phyloP scores from a whole-genome alignment of 768 basidiomycete species.

The Infundibulicybe gibba region DNA sequence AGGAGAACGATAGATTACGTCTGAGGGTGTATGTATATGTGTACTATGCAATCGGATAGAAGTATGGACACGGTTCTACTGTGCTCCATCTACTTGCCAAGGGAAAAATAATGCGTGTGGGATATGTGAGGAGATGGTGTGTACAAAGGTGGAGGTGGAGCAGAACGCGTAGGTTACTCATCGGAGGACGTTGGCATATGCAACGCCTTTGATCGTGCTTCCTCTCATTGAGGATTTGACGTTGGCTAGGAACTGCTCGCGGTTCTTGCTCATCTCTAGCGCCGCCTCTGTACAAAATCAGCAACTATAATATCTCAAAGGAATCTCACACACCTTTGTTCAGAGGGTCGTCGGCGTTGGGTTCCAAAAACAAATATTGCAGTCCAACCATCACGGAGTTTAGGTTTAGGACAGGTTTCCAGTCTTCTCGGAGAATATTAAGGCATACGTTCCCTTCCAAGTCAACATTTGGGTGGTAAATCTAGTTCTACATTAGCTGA shows the following conservation, averaged over 20 bases:
- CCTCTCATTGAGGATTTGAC: conserved; percentile 90
- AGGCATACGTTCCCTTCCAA: conserved; percentile 97
- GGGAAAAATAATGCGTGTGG: conserved; percentile 17
- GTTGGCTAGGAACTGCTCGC: conserved; percentile 79
- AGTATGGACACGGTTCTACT: conserved; percentile 17
- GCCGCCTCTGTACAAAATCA: conserved; percentile 74
- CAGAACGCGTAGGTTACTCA: conserved; percentile 25
- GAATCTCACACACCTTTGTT: conserved; percentile 82
- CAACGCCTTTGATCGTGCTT: conserved; percentile 67
- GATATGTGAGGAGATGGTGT: conserved; percentile 13
- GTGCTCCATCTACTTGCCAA: conserved; percentile 28
- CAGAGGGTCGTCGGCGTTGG: conserved; percentile 96
- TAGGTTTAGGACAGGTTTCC: conserved; percentile 98
- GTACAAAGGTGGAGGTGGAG: conserved; percentile 6
- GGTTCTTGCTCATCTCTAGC: conserved; percentile 85
- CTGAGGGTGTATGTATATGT: conserved; percentile 17
- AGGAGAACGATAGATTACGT: conserved; percentile 16
- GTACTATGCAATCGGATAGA: conserved; percentile 1
- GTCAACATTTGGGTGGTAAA: conserved; percentile 99
- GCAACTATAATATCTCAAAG: background rate
- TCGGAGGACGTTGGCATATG: conserved; percentile 72
- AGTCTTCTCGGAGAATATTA: conserved; percentile 98
- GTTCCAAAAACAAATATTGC: conserved; percentile 97
- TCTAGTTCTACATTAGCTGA: conserved; percentile 42
- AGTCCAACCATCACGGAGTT: conserved; percentile 98